Base-by-base conservation (phyloP, 176 grass and related monocot genomes). In the Pharus latifolius region DNA sequence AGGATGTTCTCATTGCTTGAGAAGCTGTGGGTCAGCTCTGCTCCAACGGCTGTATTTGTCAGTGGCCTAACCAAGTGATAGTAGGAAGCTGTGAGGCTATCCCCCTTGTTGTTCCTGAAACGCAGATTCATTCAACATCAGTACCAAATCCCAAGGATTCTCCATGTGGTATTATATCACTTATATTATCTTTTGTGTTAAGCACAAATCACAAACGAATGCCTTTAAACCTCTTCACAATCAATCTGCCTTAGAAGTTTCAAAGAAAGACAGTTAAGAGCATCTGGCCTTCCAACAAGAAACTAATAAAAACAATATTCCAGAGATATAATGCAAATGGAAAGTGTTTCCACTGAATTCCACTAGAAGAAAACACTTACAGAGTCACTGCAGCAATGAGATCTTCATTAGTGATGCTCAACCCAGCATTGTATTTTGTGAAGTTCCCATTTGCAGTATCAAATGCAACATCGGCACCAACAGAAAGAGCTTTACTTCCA, bases 51-150 rank as follows among this genome's bases (percentile, higher is more conserved):
- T 34, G 87, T 95, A 63, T 29, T 74, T 4, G 14, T 30, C 10
- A 55, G 22, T 13, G 15, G 4, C 12, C 54, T 77, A 31, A 95
- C 91, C 76, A 55, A 60, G 83, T 95, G 91, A 61, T 84, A 90
- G 77, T 95, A 95, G 26, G 87, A 84, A 74, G 87, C 80, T 27
- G 63, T 76, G n/a, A 90, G 62, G 76, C 28, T 78, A 48, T 87
- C 83, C 33, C 73, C 72, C 56, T 90, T 88, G 63, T 87, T 81
- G 56, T 82, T 96, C 80, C 91, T 96, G 67, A 44, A 76, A 79
- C 61, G 56, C 18, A 63, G 11, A 58, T 54, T 38, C 9, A 56
- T 38, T 48, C 13, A 69, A 7, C 14, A 53, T 68, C 45, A 40
- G 11, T 15, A 46, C 23, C 26, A 22, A 25, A 43, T 12, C 34